A percentile compares a stretch with the other conserved stretches of the same genome.
Conservation (phyloP, 2,329 filamentous ascomycete species). For the Hypoxylon sp. region DNA sequence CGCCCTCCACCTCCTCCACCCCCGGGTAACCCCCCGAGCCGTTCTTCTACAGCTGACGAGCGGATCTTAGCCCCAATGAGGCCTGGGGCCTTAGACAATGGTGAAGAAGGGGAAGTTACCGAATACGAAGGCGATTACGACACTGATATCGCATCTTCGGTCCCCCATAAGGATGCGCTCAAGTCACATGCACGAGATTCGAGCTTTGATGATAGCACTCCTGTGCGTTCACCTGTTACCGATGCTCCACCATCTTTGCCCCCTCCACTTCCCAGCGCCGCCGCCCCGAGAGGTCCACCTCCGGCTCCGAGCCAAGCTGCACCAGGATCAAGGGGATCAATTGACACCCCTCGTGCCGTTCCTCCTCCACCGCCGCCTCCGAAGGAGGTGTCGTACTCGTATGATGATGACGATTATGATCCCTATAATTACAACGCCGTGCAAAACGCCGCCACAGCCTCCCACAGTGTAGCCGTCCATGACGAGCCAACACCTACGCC, state of each 20-base stretch:
- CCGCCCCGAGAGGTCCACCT: slow-evolving; percentile 74
- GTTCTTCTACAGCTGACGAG: slow-evolving; percentile 72
- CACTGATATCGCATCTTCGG: slow-evolving; percentile 94
- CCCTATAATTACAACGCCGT: slow-evolving; percentile 70
- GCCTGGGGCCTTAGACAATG: slow-evolving; percentile 63
- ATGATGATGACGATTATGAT: slow-evolving; percentile 78
- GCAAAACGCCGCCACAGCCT: slow-evolving; percentile 48
- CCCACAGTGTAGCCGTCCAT: slow-evolving; percentile 59
- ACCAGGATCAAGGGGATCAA: slow-evolving; percentile 69
- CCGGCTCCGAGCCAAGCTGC: slow-evolving; percentile 75
- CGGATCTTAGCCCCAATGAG: slow-evolving; percentile 60
- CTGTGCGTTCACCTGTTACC: slow-evolving; percentile 68
- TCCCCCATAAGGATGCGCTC: slow-evolving; percentile 92
- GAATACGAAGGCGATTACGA: slow-evolving; percentile 99
- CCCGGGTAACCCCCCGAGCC: slow-evolving; percentile 65
- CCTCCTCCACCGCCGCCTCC: slow-evolving; percentile 76
- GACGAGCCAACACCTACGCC: slow-evolving; percentile 66
- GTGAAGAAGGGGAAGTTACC: slow-evolving; percentile 84
- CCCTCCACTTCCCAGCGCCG: slow-evolving; percentile 70
- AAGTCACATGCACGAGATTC: slow-evolving; percentile 85
- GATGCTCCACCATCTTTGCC: slow-evolving; percentile 64
- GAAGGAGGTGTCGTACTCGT: slow-evolving; percentile 59
- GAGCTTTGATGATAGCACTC: slow-evolving; percentile 79
- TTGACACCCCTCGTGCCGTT: slow-evolving; percentile 78
- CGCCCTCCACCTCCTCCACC: slow-evolving; percentile 79